These are phyloP conservation scores for Alternaria atra DNA, from an alignment of 2,329 filamentous ascomycete genomes.

Conservation along the genomic window DNA sequence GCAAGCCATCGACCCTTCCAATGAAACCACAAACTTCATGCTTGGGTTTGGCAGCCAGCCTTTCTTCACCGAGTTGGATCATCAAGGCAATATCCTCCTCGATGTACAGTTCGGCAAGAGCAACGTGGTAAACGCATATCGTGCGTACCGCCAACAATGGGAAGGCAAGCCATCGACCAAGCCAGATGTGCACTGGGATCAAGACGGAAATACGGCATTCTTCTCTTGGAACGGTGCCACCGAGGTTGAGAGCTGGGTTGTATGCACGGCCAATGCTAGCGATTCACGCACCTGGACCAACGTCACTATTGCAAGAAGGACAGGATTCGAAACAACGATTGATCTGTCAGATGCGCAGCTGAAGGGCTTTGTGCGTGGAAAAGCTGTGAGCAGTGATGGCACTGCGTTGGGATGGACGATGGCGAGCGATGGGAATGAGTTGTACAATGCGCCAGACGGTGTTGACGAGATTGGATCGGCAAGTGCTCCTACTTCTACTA, in stretches of 20 bases:
- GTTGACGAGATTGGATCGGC: constrained; percentile 7
- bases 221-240: constrained; percentile 42
- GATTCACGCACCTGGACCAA: constrained; percentile 23
- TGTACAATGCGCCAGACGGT: constrained; percentile 22
- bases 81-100: constrained; percentile 52
- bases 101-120: constrained; percentile 53
- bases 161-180: constrained; percentile 25
- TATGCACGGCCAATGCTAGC: constrained; percentile 37
- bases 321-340: constrained; percentile 27
- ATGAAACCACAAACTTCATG: constrained; percentile 54
- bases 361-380: constrained; percentile 20
- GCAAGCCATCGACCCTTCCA: constrained; percentile 45
- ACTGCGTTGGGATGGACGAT: constrained; percentile 17
- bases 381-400: constrained; percentile 17
- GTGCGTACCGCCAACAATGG: constrained; percentile 43
- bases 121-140: constrained; percentile 49
- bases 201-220: constrained; percentile 23
- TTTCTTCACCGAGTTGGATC: constrained; percentile 58
- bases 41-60: constrained; percentile 60
- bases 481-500: background rate
- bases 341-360: constrained; percentile 13
- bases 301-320: constrained; percentile 17
- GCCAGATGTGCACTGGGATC: constrained; percentile 27
- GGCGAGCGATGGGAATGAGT: constrained; percentile 15
- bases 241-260: constrained; percentile 34